phyloP scores from a whole-genome alignment of 352 stramenopile species.

The Phytophthora europaea region DNA sequence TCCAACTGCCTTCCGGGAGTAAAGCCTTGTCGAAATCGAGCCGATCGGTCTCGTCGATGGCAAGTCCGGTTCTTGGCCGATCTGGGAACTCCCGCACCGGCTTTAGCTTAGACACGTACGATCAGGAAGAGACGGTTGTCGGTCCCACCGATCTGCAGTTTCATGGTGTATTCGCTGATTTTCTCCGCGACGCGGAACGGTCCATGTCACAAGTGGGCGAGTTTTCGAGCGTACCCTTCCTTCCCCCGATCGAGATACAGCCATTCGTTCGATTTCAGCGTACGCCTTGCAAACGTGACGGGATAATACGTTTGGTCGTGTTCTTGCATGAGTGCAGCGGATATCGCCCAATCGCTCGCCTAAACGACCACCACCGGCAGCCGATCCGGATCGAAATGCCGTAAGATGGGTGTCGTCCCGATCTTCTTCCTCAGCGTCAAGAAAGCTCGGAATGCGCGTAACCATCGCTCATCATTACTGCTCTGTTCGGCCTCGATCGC shows the following conservation, averaged over 20 bases:
- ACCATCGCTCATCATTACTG: background rate
- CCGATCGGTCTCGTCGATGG: background rate
- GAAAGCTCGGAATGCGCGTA: background rate
- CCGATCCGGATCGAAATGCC: slow-evolving; percentile 10
- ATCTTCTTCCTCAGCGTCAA: slow-evolving; percentile 9
- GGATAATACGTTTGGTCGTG: slow-evolving; percentile 15
- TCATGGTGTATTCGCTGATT: background rate
- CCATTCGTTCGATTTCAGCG: slow-evolving; percentile 19
- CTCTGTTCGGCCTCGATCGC: background rate
- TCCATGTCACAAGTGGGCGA: background rate
- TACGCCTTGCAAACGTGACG: slow-evolving; percentile 14
- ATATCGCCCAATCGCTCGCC: slow-evolving; percentile 23
- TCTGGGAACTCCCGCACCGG: background rate
- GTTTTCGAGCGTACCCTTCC: background rate
- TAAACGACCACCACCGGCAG: slow-evolving; percentile 21
- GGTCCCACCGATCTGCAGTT: background rate
- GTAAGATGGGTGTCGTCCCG: slow-evolving; percentile 6
- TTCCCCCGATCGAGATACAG: background rate
- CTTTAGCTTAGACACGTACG: background rate
- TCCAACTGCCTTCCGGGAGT: slow-evolving; percentile 1
- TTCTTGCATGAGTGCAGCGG: slow-evolving; percentile 5
- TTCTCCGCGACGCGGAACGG: background rate
- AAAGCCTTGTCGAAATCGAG: slow-evolving; percentile 1
- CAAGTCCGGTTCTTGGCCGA: background rate
- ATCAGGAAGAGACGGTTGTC: background rate